These are phyloP conservation scores for Athelia psychrophila DNA, from an alignment of 1,284 basidiomycete species.

Conservation along the genomic window DNA sequence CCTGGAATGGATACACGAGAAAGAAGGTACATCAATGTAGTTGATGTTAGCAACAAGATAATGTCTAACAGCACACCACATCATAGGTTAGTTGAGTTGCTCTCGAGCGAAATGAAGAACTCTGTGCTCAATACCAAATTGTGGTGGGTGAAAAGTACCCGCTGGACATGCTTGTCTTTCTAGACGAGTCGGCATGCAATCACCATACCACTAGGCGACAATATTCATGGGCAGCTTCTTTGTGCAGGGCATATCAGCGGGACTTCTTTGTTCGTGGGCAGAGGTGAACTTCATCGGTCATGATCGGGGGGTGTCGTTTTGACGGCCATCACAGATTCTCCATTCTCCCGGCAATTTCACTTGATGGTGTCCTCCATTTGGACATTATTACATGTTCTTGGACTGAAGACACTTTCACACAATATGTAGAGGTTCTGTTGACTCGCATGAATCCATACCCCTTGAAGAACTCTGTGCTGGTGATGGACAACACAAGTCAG, in stretches of 20 bases:
- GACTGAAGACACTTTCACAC: conserved; percentile 15
- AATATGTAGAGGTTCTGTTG: conserved; percentile 26
- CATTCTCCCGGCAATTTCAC: conserved; percentile 25
- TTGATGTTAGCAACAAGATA: not conserved
- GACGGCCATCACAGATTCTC: conserved; percentile 17
- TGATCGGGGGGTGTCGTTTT: conserved; percentile 7
- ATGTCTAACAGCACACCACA: too few relatives aligned
- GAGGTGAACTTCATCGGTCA: conserved; percentile 6
- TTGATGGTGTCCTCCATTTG: conserved; percentile 25
- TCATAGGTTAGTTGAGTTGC: too few relatives aligned
- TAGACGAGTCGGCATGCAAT: conserved; percentile 11
- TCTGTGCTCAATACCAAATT: not conserved
- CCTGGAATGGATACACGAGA: not conserved
- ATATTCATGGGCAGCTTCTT: conserved; percentile 2
- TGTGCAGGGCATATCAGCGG: too few relatives aligned
- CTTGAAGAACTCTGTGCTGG: conserved; percentile 26
- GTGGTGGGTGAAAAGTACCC: not conserved
- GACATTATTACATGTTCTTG: conserved; percentile 25
- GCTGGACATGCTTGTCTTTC: conserved; percentile 10
- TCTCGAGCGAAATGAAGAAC: not conserved
- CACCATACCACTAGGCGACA: conserved; percentile 5
- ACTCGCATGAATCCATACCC: conserved; percentile 34
- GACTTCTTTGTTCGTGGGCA: not conserved
- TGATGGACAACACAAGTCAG: conserved; percentile 32
- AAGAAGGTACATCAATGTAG: not conserved